Evolutionary conservation across 108 stramenopile genomes (phyloP), one percentile per base, ranked within the genome.

Genomic region (Aureococcus anophagefferens): DNA sequence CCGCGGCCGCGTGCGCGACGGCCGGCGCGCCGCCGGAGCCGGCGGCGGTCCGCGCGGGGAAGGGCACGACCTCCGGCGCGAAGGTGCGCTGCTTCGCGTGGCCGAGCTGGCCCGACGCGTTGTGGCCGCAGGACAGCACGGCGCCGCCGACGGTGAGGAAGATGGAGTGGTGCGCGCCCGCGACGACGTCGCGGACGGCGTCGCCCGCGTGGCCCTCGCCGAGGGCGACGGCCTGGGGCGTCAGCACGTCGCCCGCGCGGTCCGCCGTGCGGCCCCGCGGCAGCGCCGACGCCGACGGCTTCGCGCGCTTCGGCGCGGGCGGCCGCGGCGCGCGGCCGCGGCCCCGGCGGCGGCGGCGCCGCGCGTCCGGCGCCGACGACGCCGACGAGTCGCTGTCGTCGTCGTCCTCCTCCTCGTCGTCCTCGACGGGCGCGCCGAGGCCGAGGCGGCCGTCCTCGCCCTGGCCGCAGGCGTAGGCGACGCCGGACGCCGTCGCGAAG

Each of bases 361-460:
- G 5, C 21, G 51, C 51, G 51, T 59, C 51, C 21, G 17, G 7
- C 7, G 51, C 17, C 51, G 51, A 59, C 21, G 51, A 40, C 7
- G 11, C 11, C 4, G 37, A 40, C 4, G 7, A 9, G 37, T 40
- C 37, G 37, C 7, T 11, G 37, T 40, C 37, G 37, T 40, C 37
- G 7, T 4, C 14, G 51, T 59, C 51, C 7, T 16, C 14, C 7
- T 28, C 25, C 17, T 4, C 21, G 51, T 59, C 51, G 3, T 59
- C 51, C 7, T 59, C 51, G 21, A 18, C 21, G 7, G 51, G 51
- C 51, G 3, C 7, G 35, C 71, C 71, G 44, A 67, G 73, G 32
- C 73, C 73, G 35, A 74, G 73, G 33, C 64, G 46, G 0, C 73
- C 73, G 9, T 65, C 66, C 46, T 69, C 62, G 29, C 73, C 73